Conservation (phyloP, 2,329 filamentous ascomycete species). For the Alternaria ventricosa region DNA sequence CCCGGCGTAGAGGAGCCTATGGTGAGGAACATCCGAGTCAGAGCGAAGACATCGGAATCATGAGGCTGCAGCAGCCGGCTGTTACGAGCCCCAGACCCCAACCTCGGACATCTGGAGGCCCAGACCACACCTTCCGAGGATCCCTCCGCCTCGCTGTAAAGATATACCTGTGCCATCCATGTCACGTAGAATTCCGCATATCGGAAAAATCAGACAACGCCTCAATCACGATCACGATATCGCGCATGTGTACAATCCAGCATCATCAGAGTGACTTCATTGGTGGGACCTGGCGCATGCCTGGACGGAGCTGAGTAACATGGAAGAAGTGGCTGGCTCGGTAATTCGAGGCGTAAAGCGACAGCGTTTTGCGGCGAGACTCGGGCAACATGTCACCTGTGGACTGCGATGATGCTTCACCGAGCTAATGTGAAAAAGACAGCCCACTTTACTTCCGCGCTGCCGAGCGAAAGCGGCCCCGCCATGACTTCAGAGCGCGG, state of each 20-base stretch:
- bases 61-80: conserved; percentile 6
- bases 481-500: conserved; percentile 46
- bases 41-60: conserved; percentile 35
- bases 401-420: conserved; percentile 4
- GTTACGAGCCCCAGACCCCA: conserved; percentile 9
- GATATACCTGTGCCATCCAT: conserved; percentile 34
- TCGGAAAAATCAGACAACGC: conserved; percentile 26
- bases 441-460: conserved; percentile 18
- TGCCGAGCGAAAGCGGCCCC: conserved; percentile 38
- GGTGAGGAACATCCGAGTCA: conserved; percentile 41
- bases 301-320: conserved; percentile 5
- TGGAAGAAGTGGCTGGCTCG: conserved; percentile 21
- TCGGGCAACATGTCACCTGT: conserved; percentile 31
- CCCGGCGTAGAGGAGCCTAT: conserved; percentile 53
- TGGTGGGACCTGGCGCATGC: conserved; percentile 21
- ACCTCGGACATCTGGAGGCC: conserved; percentile 7
- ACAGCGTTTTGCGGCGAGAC: conserved; percentile 39
- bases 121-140: not conserved
- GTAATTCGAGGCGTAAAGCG: conserved; percentile 30
- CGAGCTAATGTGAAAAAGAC: conserved; percentile 18
- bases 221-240: conserved; percentile 27
- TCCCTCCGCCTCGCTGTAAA: conserved; percentile 31
- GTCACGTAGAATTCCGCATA: conserved; percentile 21
- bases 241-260: not conserved
- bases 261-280: conserved; percentile 19